Base-by-base conservation (phyloP, 2,329 filamentous ascomycete genomes). In the Fusarium sp. region DNA sequence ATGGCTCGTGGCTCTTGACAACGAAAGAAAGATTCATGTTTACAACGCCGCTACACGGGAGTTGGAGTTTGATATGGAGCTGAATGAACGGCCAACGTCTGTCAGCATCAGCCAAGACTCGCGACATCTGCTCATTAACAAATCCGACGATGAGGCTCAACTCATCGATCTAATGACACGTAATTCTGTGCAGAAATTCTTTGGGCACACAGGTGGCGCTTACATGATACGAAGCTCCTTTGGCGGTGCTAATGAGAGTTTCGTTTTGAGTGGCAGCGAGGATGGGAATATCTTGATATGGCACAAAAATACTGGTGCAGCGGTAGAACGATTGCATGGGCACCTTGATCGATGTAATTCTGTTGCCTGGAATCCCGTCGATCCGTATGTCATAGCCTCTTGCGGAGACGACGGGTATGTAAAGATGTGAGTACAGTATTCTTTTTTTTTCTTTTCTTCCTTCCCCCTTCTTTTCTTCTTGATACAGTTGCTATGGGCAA, bases 201-300 rank as follows among this genome's bases (percentile, higher is more conserved):
- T 88, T 18, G 94, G 93, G 0, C 92, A 94, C 66, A 87, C 86
- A 45, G 93, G 94, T 67, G 90, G 89, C 56, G 83, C 91, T 3
- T 97, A 85, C 76, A 87, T 98, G 58, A 97, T 99, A 63, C 87
- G 95, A 53, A 92, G 90, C 74, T 84, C 86, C 1, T 96, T 98
- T 80, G 96, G 96, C 20, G 96, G 96, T 32, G 94, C 95, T 2
- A 91, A 93, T 62, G 94, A 98, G 81, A 94, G 91, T 77, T 98
- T 98, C 78, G 91, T 98, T 12, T 85, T 97, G 28, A 95, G 93
- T 75, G 96, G 96, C 13, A 97, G 94, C 75, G 94, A 98, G 86
- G 88, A 89, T 68, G 89, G 89, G 4, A 86, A 87, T 59, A 87
- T 98, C 43, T 91, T 93, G 77, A 93, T 99, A 66, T 98, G 94